Base-by-base conservation (phyloP, 805 yeast species). In the Pichia thaimueangensis region DNA sequence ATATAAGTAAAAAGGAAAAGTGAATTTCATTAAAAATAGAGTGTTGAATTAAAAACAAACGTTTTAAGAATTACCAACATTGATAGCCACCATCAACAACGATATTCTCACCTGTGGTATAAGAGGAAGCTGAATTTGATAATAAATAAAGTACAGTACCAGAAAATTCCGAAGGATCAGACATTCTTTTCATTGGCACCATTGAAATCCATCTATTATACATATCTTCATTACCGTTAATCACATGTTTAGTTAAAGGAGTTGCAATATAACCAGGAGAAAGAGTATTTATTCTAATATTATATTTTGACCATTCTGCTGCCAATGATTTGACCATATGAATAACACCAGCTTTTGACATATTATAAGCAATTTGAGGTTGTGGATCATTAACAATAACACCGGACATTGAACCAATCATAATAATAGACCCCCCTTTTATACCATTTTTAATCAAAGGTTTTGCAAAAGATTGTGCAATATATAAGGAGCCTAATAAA, bases 21-120 rank as follows among this genome's bases (percentile, higher is more conserved):
- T n/a, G n/a, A n/a, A n/a, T n/a, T n/a, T n/a, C n/a, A n/a, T n/a
- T n/a, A n/a, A n/a, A n/a, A n/a, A n/a, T n/a, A n/a, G n/a, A n/a
- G n/a, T n/a, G n/a, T n/a, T n/a, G n/a, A n/a, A n/a, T n/a, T n/a
- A n/a, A n/a, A n/a, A n/a, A n/a, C n/a, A n/a, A n/a, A n/a, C n/a
- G n/a, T n/a, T n/a, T n/a, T n/a, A n/a, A n/a, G 15, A 13, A 10
- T 64, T 63, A 85, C 91, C 91, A 84, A 52, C 87, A 80, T 53
- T 82, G 82, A 70, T 84, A 86, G 45, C 94, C 95, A 57, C 94
- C 94, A 58, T 86, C 94, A 44, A 83, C 91, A 24, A 82, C 78
- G 64, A 86, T 64, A 64, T 85, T 84, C 60, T 83, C 81, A 56
- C 94, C 95, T 13, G 94, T 85, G 45, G 91, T 83, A 70, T 85